Evolutionary conservation across 805 yeast species (phyloP), one percentile per base, ranked within the genome.

Genomic region (Candida peoriensis): DNA sequence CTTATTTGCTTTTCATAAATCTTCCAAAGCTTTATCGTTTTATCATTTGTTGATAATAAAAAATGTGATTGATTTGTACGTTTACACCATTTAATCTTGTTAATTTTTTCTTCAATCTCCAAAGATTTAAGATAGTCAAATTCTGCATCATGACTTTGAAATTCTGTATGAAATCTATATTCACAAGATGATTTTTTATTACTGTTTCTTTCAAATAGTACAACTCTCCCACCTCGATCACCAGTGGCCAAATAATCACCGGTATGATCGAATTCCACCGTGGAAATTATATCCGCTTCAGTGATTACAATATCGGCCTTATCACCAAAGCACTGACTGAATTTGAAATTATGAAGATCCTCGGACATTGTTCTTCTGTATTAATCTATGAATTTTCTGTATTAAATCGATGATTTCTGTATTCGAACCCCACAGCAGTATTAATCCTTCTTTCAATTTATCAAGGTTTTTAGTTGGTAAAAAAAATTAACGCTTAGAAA

Each of bases 1-100:
- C 86, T 86, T 47, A 93, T 82, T 52, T 84, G 86, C 57, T 88
- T 85, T 60, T 89, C 97, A 66, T 79, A 82, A 30, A 93, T 75
- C 61, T 93, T 93, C 99, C 99, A 93, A 43, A 93, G 74, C 67
- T 93, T 93, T 56, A 93, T 88, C n/a, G 99, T 93, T 64, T 93
- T 93, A 66, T 93, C 98, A 60, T 93, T 93, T 21, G 99, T 88
- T 21, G 90, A 79, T 47, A 93, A 70, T 49, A 93, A 66, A 54
- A 85, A 87, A 55, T 89, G 90, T n/a, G 96, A 85, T 54, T 81
- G 80, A 62, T 88, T 90, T 33, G 82, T 79, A 43, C 94, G 78
- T 50, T 75, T 78, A 54, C 95, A 75, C 99, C 99, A 93, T 63
- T 88, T 87, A 59, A 94, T 90, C 64, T 93, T 90, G 66, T 93